Percentiles rank a stretch among this genome's conserved stretches.
Conservation (phyloP, 768 basidiomycete genomes). For the Boletus sp. region DNA sequence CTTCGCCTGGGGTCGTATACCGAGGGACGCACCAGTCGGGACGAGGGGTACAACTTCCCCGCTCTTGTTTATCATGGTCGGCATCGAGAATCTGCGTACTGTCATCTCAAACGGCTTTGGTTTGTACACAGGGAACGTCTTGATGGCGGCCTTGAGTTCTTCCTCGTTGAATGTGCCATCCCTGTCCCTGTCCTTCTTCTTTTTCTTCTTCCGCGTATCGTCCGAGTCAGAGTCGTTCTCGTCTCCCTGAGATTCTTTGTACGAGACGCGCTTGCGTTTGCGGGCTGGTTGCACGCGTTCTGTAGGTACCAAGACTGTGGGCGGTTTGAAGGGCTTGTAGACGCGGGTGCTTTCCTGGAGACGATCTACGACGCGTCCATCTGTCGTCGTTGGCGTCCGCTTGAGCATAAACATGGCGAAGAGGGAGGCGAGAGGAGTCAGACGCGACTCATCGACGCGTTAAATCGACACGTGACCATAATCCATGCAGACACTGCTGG, state of each 20-base stretch:
- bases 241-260: slow-evolving; percentile 65
- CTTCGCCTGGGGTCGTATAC: slow-evolving; percentile 75
- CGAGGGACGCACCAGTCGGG: slow-evolving; percentile 72
- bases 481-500: not conserved
- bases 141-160: slow-evolving; percentile 58
- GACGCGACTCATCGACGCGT: slow-evolving; percentile 1
- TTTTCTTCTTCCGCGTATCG: slow-evolving; percentile 50
- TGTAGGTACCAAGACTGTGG: slow-evolving; percentile 42
- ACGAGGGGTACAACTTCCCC: slow-evolving; percentile 57
- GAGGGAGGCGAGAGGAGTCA: not conserved
- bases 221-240: slow-evolving; percentile 59
- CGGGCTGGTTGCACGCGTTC: slow-evolving; percentile 63
- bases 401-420: slow-evolving; percentile 53
- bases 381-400: slow-evolving; percentile 63
- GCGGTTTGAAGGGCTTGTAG: slow-evolving; percentile 80
- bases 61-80: slow-evolving; percentile 69
- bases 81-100: slow-evolving; percentile 75
- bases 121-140: slow-evolving; percentile 75
- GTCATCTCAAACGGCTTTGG: slow-evolving; percentile 69
- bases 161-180: slow-evolving; percentile 62
- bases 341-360: slow-evolving; percentile 70
- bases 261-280: slow-evolving; percentile 86
- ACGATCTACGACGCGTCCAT: slow-evolving; percentile 65
- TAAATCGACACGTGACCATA: slow-evolving; percentile 23
- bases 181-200: slow-evolving; percentile 59